These are phyloP conservation scores for Scedosporium aurantiacum DNA, from an alignment of 2,329 filamentous ascomycete species.

Conservation along the genomic window DNA sequence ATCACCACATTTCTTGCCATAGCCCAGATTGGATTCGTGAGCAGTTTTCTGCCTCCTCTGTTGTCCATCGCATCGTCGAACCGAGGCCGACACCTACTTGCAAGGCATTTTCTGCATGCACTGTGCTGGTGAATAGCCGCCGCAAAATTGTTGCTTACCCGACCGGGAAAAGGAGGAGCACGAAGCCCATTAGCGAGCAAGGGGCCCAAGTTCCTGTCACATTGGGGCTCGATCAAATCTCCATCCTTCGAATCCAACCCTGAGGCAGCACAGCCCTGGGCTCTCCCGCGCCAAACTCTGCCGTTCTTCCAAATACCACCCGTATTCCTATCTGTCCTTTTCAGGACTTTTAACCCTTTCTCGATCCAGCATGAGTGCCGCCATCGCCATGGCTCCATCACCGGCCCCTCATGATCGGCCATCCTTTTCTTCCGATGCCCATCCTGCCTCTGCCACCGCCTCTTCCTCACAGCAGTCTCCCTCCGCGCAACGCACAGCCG, in stretches of 20 bases:
- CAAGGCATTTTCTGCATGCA: background rate
- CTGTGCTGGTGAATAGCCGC: constrained; percentile 6
- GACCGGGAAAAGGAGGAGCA: constrained; percentile 6
- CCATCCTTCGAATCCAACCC: background rate
- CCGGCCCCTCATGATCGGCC: constrained; percentile 55
- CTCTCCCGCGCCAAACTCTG: constrained; percentile 1
- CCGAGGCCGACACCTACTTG: background rate
- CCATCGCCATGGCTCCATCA: constrained; percentile 58
- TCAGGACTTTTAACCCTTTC: background rate
- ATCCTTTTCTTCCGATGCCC: constrained; percentile 41
- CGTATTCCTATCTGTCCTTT: background rate
- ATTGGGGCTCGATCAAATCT: background rate
- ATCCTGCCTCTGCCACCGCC: constrained; percentile 21
- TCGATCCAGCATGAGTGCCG: constrained; percentile 49
- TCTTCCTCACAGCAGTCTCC: constrained; percentile 30
- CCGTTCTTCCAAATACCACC: background rate
- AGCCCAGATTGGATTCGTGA: background rate
- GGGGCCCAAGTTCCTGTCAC: constrained; percentile 4
- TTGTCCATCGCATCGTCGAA: background rate
- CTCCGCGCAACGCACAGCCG: constrained; percentile 11
- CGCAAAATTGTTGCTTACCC: constrained; percentile 7
- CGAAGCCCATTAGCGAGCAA: background rate
- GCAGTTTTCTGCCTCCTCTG: background rate
- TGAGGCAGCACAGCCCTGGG: constrained; percentile 1
- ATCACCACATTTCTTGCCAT: background rate